Evolutionary conservation across 2,329 filamentous ascomycete species (phyloP), one percentile per base, ranked within the genome.

Genomic region (Paracoccidioides brasiliensis): DNA sequence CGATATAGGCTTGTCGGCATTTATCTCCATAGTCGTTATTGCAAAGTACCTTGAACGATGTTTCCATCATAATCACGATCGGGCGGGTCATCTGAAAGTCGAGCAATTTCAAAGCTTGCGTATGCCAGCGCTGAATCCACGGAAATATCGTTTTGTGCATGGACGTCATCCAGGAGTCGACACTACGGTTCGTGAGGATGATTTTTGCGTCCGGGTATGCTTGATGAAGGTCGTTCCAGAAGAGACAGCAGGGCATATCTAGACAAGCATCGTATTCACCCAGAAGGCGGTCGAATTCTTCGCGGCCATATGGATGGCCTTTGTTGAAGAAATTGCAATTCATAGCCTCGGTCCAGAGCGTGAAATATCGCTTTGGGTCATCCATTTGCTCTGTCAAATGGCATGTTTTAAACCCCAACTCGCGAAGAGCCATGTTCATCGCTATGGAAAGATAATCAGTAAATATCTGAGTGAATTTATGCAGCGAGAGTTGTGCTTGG

Each of bases 191-290:
- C 10, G 82, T 84, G 59, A 88, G 73, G 52, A 88, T 77, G 54
- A 87, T 79, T 69, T 86, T 86, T 56, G 84, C 84, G 56, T 86
- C 81, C 0, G 84, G 84, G 65, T 87, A 87, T n/a, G 83, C 81
- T 64, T 83, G 80, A 60, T 86, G 83, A 59, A 87, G 75, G 67
- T 87, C 83, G 67, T 82, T 78, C 55, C 81, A 81, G 63, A 87
- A 87, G 48, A 55, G 45, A 5, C 44, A 46, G 32, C 54, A 55
- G 9, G 54, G 54, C 45, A 55, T 51, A 32, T 55, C 54, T 7
- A 55, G 54, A 15, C 44, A 44, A 7, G 48, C 54, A 35, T 55
- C 54, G 46, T 55, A 55, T 32, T 49, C 46, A 38, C 48, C 40
- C 14, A 55, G 44, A 32, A 55, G 54, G 3, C 37, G 40, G 46